Evolutionary conservation across 1,284 basidiomycete genomes (phyloP).

Genomic region (Leccinum griseonigrum): DNA sequence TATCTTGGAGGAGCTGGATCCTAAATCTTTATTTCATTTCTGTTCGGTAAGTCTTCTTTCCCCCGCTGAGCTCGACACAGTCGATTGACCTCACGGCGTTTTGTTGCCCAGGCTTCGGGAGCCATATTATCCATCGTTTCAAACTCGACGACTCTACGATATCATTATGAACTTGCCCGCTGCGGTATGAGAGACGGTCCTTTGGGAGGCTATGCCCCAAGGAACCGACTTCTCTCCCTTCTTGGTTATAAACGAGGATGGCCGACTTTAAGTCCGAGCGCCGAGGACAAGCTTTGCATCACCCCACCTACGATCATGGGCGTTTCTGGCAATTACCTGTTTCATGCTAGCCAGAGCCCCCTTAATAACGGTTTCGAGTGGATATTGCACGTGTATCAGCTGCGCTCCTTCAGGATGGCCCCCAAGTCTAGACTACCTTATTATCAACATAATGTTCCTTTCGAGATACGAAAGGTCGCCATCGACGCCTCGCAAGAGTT

Average conservation of each 20-base stretch:
- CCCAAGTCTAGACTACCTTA: constrained; percentile 47
- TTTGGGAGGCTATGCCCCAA: constrained; percentile 36
- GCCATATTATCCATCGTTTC: constrained; percentile 43
- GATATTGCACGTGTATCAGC: constrained; percentile 49
- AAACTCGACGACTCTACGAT: constrained; percentile 48
- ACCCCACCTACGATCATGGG: constrained; percentile 43
- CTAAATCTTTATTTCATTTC: constrained; percentile 48
- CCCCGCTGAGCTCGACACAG: constrained; percentile 1
- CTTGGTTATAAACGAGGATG: constrained; percentile 50
- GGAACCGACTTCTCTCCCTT: constrained; percentile 48
- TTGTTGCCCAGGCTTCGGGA: constrained; percentile 43
- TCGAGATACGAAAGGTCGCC: constrained; percentile 46
- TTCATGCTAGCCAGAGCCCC: constrained; percentile 47
- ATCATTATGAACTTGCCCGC: constrained; percentile 52
- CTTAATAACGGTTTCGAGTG: constrained; percentile 34
- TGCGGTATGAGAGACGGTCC: constrained; percentile 55
- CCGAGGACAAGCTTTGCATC: constrained; percentile 47
- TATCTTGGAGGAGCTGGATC: constrained; percentile 53
- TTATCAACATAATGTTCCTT: constrained; percentile 45
- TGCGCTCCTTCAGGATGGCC: constrained; percentile 51
- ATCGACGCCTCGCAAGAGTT: constrained; percentile 51
- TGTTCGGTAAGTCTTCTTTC: constrained; percentile 40
- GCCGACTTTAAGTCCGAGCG: constrained; percentile 48
- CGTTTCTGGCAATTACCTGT: constrained; percentile 50
- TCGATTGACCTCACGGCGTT: background rate